phyloP scores from a whole-genome alignment of 257 asterid species.

The Solanum tarijense region DNA sequence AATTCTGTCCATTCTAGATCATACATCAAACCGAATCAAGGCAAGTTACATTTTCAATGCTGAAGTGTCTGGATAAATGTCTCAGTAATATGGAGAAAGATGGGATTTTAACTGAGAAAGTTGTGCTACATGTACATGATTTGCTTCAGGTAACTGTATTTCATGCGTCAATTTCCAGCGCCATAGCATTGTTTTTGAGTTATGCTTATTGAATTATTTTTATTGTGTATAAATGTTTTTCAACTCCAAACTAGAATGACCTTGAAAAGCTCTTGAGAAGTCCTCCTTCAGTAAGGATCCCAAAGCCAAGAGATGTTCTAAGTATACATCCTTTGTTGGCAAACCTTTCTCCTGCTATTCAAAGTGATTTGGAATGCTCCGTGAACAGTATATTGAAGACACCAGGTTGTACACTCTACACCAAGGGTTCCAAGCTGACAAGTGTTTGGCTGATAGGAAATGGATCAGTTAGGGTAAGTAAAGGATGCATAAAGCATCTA shows the following conservation, averaged over 20 bases:
- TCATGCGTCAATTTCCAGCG: neutral
- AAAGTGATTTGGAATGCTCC: neutral
- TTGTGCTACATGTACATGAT: neutral
- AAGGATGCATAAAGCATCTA: neutral
- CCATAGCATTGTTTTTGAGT: neutral
- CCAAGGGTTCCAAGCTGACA: neutral
- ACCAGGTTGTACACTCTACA: neutral
- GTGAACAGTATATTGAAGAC: neutral
- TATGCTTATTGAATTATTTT: neutral
- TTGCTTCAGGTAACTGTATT: neutral
- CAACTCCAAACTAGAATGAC: neutral
- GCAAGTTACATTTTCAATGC: neutral
- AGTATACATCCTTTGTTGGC: neutral
- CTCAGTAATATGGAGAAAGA: constrained; percentile 1
- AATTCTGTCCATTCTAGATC: neutral
- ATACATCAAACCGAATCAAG: neutral
- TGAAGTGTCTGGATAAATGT: neutral
- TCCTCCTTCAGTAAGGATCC: neutral
- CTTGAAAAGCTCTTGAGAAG: neutral
- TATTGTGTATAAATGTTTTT: neutral
- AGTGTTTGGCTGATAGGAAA: neutral
- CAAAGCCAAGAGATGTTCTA: neutral
- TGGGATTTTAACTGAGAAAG: neutral
- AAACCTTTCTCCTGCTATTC: constrained; percentile 1
- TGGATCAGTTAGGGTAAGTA: constrained; percentile 1